Conservation (phyloP, 805 yeast species). For the Metschnikowia cerradonensis region DNA sequence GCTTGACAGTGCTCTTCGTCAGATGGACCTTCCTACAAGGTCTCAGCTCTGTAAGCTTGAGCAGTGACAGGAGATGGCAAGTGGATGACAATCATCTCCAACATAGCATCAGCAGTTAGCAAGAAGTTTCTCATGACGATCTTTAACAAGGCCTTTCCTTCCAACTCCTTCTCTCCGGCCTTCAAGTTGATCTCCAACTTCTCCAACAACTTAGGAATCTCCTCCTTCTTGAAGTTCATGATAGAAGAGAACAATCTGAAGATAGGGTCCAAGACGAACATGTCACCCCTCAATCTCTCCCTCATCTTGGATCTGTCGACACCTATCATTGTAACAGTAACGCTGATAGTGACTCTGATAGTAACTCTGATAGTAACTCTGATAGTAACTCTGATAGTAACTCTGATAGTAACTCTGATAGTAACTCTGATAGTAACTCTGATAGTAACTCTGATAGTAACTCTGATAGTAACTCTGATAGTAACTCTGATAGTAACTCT, state of each 20-base stretch:
- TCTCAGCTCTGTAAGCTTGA: constrained; percentile 98
- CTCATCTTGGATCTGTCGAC: too few relatives aligned
- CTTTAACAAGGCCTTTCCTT: constrained; percentile 98
- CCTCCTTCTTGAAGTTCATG: constrained; percentile 99
- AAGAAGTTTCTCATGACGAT: constrained; percentile 99
- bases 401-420: too few relatives aligned
- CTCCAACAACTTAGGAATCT: constrained; percentile 85
- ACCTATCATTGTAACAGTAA: too few relatives aligned
- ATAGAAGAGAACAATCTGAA: constrained; percentile 94
- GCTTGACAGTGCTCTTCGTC: constrained; percentile 88
- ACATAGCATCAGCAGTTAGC: constrained; percentile 99
- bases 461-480: too few relatives aligned
- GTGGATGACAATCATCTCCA: constrained; percentile 98
- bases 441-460: too few relatives aligned
- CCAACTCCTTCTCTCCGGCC: constrained; percentile 96
- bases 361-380: too few relatives aligned
- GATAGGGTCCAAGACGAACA: constrained; percentile 98
- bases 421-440: too few relatives aligned
- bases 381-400: too few relatives aligned
- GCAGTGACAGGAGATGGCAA: constrained; percentile 99
- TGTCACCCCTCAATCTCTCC: constrained; percentile 36
- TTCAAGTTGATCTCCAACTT: constrained; percentile 92
- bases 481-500: too few relatives aligned
- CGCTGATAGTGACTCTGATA: too few relatives aligned
- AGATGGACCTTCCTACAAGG: constrained; percentile 97